phyloP scores from a whole-genome alignment of 169 alveolate genomes.

The Plasmodium billcollinsi region DNA sequence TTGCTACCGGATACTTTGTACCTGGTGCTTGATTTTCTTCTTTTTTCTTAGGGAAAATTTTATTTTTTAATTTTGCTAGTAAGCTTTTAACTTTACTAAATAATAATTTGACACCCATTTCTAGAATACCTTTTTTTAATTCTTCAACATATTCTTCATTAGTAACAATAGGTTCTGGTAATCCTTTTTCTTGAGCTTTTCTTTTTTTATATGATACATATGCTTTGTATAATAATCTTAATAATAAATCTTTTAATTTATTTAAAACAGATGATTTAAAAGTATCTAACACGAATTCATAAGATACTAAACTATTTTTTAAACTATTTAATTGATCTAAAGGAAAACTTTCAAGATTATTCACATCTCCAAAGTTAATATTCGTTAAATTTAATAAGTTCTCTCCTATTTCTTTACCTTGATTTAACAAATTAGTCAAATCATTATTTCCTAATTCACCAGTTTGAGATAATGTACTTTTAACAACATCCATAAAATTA shows the following conservation, averaged over 20 bases:
- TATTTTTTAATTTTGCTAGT: conserved; percentile 14
- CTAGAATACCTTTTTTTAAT: conserved; percentile 44
- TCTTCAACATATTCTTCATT: conserved; percentile 17
- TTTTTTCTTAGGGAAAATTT: conserved; percentile 14
- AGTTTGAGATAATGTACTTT: conserved; percentile 5
- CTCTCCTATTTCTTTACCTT: conserved; percentile 64
- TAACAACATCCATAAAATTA: conserved; percentile 29
- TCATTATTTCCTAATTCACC: conserved; percentile 18
- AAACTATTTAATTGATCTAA: conserved; percentile 11
- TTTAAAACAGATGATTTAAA: conserved; percentile 8
- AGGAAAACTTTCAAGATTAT: neutral
- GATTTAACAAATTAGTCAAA: conserved; percentile 12
- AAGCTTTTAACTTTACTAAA: conserved; percentile 17
- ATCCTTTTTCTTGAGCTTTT: conserved; percentile 33
- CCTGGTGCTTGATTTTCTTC: neutral
- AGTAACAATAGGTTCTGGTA: neutral
- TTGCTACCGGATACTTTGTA: neutral
- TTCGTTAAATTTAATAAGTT: conserved; percentile 6
- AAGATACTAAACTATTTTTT: conserved; percentile 12
- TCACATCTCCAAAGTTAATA: too few species aligned
- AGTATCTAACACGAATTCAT: conserved; percentile 13
- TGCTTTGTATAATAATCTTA: conserved; percentile 30
- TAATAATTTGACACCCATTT: conserved; percentile 35
- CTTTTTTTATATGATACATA: conserved; percentile 22
- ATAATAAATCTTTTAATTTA: conserved; percentile 24